phyloP scores from a whole-genome alignment of 257 asterid species.

The Fraxinus cuspidata region DNA sequence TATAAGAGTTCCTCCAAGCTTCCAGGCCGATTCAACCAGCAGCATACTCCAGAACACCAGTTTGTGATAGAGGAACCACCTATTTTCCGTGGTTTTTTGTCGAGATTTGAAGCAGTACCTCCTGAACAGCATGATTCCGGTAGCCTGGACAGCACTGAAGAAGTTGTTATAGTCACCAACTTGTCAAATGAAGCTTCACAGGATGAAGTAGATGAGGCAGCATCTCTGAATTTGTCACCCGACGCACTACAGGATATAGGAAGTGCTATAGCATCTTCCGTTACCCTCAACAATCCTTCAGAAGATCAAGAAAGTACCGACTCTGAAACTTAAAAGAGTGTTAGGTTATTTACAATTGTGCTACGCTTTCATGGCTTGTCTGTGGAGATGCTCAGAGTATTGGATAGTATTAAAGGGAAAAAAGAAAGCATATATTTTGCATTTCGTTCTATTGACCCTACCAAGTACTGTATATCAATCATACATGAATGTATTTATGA shows the following conservation, averaged over 20 bases:
- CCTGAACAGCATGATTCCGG: constrained; percentile 19
- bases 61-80: constrained; percentile 30
- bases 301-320: constrained; percentile 15
- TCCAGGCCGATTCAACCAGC: constrained; percentile 80
- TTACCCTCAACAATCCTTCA: neutral
- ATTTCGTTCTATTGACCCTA: neutral
- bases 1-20: constrained; percentile 50
- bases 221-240: constrained; percentile 6
- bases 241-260: constrained; percentile 18
- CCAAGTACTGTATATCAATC: neutral
- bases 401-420: neutral
- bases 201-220: constrained; percentile 4
- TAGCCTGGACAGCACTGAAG: constrained; percentile 19
- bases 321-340: neutral
- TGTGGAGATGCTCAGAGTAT: neutral
- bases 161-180: constrained; percentile 1
- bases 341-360: neutral
- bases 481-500: neutral
- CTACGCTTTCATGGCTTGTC: neutral
- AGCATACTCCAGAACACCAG: constrained; percentile 66
- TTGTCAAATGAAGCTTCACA: constrained; percentile 23
- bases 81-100: neutral
- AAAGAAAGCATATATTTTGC: too few relatives aligned
- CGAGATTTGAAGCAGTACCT: constrained; percentile 23
- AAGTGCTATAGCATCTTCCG: neutral